Evolutionary conservation across 768 basidiomycete species (phyloP), one percentile per base, ranked within the genome.

Genomic region (Russula foetens): DNA sequence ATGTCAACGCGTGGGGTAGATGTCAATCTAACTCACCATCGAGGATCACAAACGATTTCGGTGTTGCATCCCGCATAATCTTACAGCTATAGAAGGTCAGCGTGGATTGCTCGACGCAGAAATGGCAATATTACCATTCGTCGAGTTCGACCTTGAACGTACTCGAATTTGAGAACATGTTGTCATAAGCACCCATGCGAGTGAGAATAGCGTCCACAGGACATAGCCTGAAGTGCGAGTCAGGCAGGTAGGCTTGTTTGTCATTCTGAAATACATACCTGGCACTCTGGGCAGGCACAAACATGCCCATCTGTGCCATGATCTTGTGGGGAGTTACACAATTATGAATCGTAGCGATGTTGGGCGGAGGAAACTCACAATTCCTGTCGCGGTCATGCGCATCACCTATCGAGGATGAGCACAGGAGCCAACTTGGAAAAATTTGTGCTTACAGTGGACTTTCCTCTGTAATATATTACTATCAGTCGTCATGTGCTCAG

Each of bases 61-160:
- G 95, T 5, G 97, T 97, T 8, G 93, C 93, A 69, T 98, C 88
- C 19, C 91, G 83, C 43, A 98, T 77, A 67, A 98, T 95, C 73
- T 96, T 96, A 72, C 89, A 94, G 67, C 92, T 94, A 60, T 28
- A 11, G 11, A 14, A 3, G 23, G 33, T 57, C 48, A 58, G 49
- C 4, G 15, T 9, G 31, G 29, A 24, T 52, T 29, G 38, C 12
- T 26, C 8, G 8, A 24, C 23, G 11, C 3, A 33, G 19, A 8
- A 24, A 45, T 41, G 2, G n/a, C 31, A 12, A 4, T 48, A 62
- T 44, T 67, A 93, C 92, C 92, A 92, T 81, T 99, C 97, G 70
- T 98, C 97, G 58, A 99, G 77, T 71, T 99, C 97, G 23, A 99
- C 97, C 71, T 98, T 97, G 82, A 98, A 99, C 0, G 96, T 98